A percentile compares a stretch with the other conserved stretches of the same genome.
These are phyloP conservation scores for Pseudoperonospora humuli DNA, from an alignment of 352 stramenopile species.

Conservation along the genomic window DNA sequence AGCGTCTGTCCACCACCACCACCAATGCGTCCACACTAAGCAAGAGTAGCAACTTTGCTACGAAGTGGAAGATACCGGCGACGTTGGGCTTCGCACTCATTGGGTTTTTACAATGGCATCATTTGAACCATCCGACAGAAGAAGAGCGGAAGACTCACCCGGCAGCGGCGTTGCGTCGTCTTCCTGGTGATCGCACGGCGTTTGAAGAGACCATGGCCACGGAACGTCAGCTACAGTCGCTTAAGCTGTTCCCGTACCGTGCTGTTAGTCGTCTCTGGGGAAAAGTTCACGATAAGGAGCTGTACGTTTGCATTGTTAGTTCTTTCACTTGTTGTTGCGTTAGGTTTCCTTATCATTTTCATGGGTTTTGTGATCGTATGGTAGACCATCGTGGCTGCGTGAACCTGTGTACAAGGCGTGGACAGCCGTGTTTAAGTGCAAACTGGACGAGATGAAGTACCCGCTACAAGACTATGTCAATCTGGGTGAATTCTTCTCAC, in stretches of 20 bases:
- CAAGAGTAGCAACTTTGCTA: constrained; percentile 12
- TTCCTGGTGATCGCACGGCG: constrained; percentile 42
- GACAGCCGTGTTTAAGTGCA: constrained; percentile 71
- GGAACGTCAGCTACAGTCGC: constrained; percentile 55
- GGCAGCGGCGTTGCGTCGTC: constrained; percentile 33
- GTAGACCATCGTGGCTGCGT: constrained; percentile 55
- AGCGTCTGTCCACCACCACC: not conserved
- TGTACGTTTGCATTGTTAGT: constrained; percentile 36
- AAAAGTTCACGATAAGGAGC: constrained; percentile 64
- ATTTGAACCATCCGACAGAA: constrained; percentile 55
- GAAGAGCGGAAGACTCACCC: constrained; percentile 56
- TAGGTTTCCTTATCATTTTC: constrained; percentile 5
- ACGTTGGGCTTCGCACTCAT: constrained; percentile 61
- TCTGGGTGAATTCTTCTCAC: constrained; percentile 80
- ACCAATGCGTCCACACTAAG: not conserved
- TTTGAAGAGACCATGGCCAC: constrained; percentile 71
- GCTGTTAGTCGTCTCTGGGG: constrained; percentile 72
- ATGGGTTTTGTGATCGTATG: constrained; percentile 1
- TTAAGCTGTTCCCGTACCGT: constrained; percentile 77
- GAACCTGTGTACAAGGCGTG: constrained; percentile 78
- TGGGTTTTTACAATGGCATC: constrained; percentile 59
- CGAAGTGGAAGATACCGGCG: constrained; percentile 63
- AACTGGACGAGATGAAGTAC: constrained; percentile 82
- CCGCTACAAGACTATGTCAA: constrained; percentile 66
- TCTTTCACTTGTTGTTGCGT: not conserved